Evolutionary conservation across 73 alveolate genomes (phyloP).

Genomic region (Breviolum minutum): DNA sequence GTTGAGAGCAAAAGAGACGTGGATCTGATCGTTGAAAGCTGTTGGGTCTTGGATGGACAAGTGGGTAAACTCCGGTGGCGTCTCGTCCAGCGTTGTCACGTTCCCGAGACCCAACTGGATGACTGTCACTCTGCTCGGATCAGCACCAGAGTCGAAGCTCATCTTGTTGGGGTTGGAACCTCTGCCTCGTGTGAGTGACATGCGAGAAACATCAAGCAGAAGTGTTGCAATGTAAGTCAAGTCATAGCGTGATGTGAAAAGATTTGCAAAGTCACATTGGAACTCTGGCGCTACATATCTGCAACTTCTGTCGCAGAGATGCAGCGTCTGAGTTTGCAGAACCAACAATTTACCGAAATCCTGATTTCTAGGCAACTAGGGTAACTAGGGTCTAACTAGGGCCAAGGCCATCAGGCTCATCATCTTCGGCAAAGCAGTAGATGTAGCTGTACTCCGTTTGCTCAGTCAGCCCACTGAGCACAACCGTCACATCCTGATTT

Average conservation of each 20-base stretch:
- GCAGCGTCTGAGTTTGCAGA: too few species aligned
- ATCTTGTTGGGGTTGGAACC: conserved; percentile 56
- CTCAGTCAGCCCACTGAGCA: conserved; percentile 25
- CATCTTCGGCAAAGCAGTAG: conserved; percentile 75
- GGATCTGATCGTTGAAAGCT: conserved; percentile 26
- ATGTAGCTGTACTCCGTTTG: conserved; percentile 60
- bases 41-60: conserved; percentile 47
- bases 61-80: conserved; percentile 56
- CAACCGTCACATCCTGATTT: conserved; percentile 20
- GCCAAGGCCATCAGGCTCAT: conserved; percentile 20
- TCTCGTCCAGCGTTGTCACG: conserved; percentile 68
- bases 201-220: background rate
- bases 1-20: conserved; percentile 36
- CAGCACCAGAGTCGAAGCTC: conserved; percentile 15
- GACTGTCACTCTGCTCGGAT: background rate
- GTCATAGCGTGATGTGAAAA: too few species aligned
- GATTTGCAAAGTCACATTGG: too few species aligned
- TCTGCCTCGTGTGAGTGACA: background rate
- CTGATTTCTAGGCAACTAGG: background rate
- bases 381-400: background rate
- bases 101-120: conserved; percentile 39
- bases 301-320: too few species aligned
- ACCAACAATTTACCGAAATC: too few species aligned
- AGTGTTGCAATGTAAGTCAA: background rate
- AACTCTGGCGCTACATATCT: too few species aligned